phyloP scores from a whole-genome alignment of 805 yeast genomes.

The Sugiyamaella americana region DNA sequence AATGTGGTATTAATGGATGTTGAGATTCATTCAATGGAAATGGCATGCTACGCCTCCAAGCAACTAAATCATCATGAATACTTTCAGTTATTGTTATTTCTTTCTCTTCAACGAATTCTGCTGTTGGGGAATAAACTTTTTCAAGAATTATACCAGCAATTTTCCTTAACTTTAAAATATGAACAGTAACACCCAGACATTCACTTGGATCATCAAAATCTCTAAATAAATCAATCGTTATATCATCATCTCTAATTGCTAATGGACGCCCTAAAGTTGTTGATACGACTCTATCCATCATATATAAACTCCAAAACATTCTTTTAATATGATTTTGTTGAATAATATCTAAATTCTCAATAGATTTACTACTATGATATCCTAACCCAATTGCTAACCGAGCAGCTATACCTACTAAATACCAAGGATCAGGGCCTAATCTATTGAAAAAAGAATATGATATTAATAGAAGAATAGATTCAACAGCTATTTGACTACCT shows the following conservation, averaged over 20 bases:
- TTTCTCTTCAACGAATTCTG: no score
- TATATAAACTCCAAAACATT: slow-evolving; percentile 25
- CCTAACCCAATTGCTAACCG: slow-evolving; percentile 43
- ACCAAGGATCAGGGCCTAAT: slow-evolving; percentile 47
- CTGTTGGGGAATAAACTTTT: slow-evolving; percentile 41
- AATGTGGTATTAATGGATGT: slow-evolving; percentile 17
- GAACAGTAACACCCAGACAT: slow-evolving; percentile 12
- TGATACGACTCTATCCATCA: slow-evolving; percentile 38
- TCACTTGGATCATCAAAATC: slow-evolving; percentile 27
- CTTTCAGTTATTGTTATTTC: no score
- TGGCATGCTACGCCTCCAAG: slow-evolving; percentile 20
- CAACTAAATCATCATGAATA: slow-evolving; percentile 32
- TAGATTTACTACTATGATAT: slow-evolving; percentile 33
- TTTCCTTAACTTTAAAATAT: slow-evolving; percentile 39
- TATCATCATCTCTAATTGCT: slow-evolving; percentile 45
- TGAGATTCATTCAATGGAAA: slow-evolving; percentile 18
- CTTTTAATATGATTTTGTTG: slow-evolving; percentile 23
- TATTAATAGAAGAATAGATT: slow-evolving; percentile 40
- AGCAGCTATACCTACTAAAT: slow-evolving; percentile 43
- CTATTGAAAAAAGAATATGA: slow-evolving; percentile 48
- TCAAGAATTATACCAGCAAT: slow-evolving; percentile 44
- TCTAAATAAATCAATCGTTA: slow-evolving; percentile 32
- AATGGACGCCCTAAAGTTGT: slow-evolving; percentile 45
- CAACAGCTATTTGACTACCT: slow-evolving; percentile 38
- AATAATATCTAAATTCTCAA: slow-evolving; percentile 16